Evolutionary conservation across 768 basidiomycete genomes (phyloP).

Genomic region (Termitomyces sp.): DNA sequence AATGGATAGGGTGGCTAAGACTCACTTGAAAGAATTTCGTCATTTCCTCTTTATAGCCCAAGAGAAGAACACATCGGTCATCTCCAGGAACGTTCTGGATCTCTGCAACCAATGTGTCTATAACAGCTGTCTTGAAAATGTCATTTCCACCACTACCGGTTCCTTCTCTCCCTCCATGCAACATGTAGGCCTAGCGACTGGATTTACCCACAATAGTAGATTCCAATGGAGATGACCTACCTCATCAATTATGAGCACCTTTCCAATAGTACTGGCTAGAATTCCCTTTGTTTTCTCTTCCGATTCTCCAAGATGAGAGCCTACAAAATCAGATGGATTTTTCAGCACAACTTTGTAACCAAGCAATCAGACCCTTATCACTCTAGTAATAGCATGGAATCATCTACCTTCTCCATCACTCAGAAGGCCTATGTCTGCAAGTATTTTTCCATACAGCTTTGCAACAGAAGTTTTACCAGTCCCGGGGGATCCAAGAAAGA

Average conservation of each 20-base stretch:
- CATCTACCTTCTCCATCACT: neutral
- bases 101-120: constrained; percentile 72
- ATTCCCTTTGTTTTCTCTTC: neutral
- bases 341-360: neutral
- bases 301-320: neutral
- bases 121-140: constrained; percentile 59
- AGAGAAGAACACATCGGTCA: constrained; percentile 59
- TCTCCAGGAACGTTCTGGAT: constrained; percentile 66
- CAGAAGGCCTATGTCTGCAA: neutral
- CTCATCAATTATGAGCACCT: neutral
- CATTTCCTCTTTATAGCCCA: constrained; percentile 66
- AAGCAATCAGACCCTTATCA: neutral
- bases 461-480: constrained; percentile 12
- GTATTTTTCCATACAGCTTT: neutral
- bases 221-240: neutral
- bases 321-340: neutral
- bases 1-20: neutral
- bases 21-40: constrained; percentile 67
- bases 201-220: neutral
- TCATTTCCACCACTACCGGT: constrained; percentile 23
- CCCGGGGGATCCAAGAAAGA: neutral
- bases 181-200: neutral
- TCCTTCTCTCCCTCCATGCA: neutral
- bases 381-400: neutral
- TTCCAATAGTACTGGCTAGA: neutral